Percentiles rank a stretch among this genome's conserved stretches.
Evolutionary conservation across 2,329 filamentous ascomycete genomes (phyloP).

Genomic region (Ophiosphaerella herpotricha): DNA sequence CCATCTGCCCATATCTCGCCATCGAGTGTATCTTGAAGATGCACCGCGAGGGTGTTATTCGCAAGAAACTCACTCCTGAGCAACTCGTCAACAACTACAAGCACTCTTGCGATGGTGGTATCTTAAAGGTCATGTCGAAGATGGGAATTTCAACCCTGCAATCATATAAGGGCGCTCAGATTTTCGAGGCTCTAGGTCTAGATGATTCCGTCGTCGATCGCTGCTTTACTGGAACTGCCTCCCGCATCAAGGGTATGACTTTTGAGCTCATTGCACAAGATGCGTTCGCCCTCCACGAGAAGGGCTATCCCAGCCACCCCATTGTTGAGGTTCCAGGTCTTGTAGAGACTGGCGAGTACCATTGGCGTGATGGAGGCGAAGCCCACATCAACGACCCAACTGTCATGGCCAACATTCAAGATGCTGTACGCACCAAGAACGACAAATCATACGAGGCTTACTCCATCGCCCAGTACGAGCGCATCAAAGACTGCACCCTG

Average conservation of each 20-base stretch:
- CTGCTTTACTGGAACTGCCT: slow-evolving; percentile 93
- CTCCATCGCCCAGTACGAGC: slow-evolving; percentile 88
- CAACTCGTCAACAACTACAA: slow-evolving; percentile 94
- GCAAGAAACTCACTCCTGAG: slow-evolving; percentile 83
- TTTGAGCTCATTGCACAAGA: slow-evolving; percentile 94
- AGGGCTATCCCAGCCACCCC: slow-evolving; percentile 81
- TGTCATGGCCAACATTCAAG: slow-evolving; percentile 95
- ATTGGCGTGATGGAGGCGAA: slow-evolving; percentile 96
- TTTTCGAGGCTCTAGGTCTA: slow-evolving; percentile 93
- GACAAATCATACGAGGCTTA: slow-evolving; percentile 99
- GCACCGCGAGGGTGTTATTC: slow-evolving; percentile 88
- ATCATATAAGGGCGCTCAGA: slow-evolving; percentile 97
- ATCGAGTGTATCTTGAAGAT: slow-evolving; percentile 98
- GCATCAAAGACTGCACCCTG: slow-evolving; percentile 94
- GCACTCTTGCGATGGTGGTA: slow-evolving; percentile 93
- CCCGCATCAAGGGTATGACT: slow-evolving; percentile 90
- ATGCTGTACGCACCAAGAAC: slow-evolving; percentile 95
- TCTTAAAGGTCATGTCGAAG: slow-evolving; percentile 98
- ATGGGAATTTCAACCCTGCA: slow-evolving; percentile 98
- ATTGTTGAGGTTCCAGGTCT: slow-evolving; percentile 80
- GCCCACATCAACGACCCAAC: slow-evolving; percentile 93
- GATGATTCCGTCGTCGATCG: slow-evolving; percentile 91
- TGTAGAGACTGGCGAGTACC: slow-evolving; percentile 92
- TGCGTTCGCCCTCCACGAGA: slow-evolving; percentile 92
- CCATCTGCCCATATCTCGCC: slow-evolving; percentile 90